Base-by-base conservation (phyloP, 257 asterid species). In the Mentha longifolia region DNA sequence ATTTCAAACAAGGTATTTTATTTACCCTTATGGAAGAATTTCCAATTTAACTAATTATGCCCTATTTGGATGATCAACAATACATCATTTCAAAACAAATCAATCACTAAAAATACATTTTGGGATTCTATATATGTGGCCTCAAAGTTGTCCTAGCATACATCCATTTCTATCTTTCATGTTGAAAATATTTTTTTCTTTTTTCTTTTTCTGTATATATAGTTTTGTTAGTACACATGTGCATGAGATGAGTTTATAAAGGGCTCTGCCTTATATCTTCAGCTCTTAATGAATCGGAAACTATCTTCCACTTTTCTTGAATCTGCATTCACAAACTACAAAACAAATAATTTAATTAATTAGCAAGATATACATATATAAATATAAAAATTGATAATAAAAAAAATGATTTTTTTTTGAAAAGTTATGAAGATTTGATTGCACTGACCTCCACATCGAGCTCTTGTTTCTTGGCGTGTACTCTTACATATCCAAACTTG, bases 281-380 rank as follows among this genome's bases (percentile, higher is more conserved):
- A 81, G 17, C 75, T 70, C 78, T 61, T 84, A 62, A 22, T 87
- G 83, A 91, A 78, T 25, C 74, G 80, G 75, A 88, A 88, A 67
- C 80, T 83, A 61, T 91, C 97, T 57, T 71, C 82, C 50, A 85
- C 82, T 0, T 71, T 76, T 77, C 76, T 82, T 46, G 88, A 74
- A 61, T 70, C 80, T 65, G 96, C 90, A 75, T 83, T 84, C 49
- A 91, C 88, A 73, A 79, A 88, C 97, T 91, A 88, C 79, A 81
- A 42, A 20, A 9, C 47, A 42, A 42, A 52, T 10, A 54, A 3
- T 6, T 50, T 7, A 16, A 51, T 7, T 14, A 58, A 22, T 14
- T 58, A 58, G 43, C 13, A 14, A 14, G 0, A 57, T 30, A 57
- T 9, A 52, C 19, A 7, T 16, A n/a, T n/a, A 5, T 6, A 49